phyloP scores from a whole-genome alignment of 306 rosid species.

The Prunus mongolica region DNA sequence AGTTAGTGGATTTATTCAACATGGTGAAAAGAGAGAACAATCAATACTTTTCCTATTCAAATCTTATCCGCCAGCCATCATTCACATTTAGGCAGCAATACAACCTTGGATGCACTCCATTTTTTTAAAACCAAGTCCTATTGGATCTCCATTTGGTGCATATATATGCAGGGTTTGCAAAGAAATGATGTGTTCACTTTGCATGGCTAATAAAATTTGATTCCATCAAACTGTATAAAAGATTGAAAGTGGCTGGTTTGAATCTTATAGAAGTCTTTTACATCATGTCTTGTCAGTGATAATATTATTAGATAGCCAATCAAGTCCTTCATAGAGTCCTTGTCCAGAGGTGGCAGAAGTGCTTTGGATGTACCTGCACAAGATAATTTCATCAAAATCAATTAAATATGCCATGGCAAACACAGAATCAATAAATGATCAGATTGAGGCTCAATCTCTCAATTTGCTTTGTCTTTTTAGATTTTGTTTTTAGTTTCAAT shows the following conservation, averaged over 20 bases:
- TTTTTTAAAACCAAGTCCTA: background rate
- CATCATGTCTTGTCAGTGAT: background rate
- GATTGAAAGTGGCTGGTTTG: background rate
- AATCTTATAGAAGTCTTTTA: background rate
- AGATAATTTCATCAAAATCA: background rate
- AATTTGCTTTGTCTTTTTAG: background rate
- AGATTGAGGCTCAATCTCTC: background rate
- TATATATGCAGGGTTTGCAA: background rate
- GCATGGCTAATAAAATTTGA: background rate
- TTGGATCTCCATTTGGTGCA: background rate
- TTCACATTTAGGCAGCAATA: background rate
- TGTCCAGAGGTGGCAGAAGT: slow-evolving; percentile 41
- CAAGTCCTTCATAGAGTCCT: slow-evolving; percentile 45
- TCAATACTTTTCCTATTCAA: too few relatives aligned
- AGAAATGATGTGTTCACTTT: background rate
- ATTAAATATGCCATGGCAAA: background rate
- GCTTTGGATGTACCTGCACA: slow-evolving; percentile 37
- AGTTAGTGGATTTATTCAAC: too few relatives aligned
- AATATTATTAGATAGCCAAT: slow-evolving; percentile 37
- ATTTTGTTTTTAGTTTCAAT: background rate
- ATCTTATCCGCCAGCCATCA: too few relatives aligned
- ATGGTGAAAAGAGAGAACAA: too few relatives aligned
- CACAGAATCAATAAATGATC: background rate
- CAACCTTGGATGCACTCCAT: background rate
- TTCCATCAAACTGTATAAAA: background rate